Conservation (phyloP, 2,329 filamentous ascomycete genomes). For the Cryphonectria nitschkei region DNA sequence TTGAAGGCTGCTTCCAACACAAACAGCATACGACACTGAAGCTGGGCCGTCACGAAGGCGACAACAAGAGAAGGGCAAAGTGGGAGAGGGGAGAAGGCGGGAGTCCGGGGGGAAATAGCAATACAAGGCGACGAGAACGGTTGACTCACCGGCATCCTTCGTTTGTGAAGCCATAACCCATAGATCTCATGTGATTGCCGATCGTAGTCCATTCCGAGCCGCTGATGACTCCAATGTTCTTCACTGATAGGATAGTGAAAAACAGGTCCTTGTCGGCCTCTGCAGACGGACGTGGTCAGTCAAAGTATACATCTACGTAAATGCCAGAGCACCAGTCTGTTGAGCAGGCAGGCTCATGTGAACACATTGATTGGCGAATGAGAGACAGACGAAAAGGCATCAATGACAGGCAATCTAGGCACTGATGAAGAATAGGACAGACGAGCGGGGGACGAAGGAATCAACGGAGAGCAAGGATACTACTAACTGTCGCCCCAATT, state of each 20-base stretch:
- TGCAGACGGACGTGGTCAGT: conserved; percentile 19
- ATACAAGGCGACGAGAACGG: conserved; percentile 32
- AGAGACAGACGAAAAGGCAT: background rate
- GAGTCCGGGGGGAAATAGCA: background rate
- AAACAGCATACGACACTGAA: background rate
- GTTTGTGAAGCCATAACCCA: conserved; percentile 67
- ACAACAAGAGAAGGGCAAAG: conserved; percentile 7
- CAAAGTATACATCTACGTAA: background rate
- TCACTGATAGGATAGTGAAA: conserved; percentile 64
- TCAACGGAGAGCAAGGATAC: conserved; percentile 6
- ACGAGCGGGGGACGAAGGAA: background rate
- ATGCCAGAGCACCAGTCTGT: background rate
- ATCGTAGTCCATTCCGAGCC: conserved; percentile 65
- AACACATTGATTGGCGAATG: background rate
- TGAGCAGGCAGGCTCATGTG: conserved; percentile 38
- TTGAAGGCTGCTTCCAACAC: background rate
- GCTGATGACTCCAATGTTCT: conserved; percentile 67
- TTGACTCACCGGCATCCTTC: conserved; percentile 62
- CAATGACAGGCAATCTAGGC: conserved; percentile 27
- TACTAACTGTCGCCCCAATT: conserved; percentile 30
- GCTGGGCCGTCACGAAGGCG: conserved; percentile 11
- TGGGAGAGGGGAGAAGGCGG: conserved; percentile 6
- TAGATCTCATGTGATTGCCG: conserved; percentile 61
- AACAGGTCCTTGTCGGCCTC: conserved; percentile 65
- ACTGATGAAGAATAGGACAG: background rate